Evolutionary conservation across 306 rosid genomes (phyloP).

Genomic region (Prunus mongolica): DNA sequence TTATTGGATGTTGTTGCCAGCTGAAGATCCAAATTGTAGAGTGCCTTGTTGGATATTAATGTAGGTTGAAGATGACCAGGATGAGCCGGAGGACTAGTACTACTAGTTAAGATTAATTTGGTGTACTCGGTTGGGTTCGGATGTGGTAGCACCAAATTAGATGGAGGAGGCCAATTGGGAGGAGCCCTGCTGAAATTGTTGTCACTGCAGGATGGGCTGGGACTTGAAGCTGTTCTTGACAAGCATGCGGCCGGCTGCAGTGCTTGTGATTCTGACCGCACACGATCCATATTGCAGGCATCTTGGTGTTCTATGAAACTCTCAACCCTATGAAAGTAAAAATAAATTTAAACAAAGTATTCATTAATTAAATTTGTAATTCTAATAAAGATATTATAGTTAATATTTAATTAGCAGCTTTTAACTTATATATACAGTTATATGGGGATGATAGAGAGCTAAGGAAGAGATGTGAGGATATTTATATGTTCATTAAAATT

Average conservation of each 20-base stretch:
- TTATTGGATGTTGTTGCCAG: conserved; percentile 55
- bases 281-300: conserved; percentile 83
- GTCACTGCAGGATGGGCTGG: conserved; percentile 76
- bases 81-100: conserved; percentile 21
- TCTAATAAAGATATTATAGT: no score
- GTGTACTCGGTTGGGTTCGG: not conserved
- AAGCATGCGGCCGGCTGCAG: conserved; percentile 54
- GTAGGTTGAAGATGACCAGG: conserved; percentile 15
- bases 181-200: conserved; percentile 67
- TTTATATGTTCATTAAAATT: not conserved
- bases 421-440: no score
- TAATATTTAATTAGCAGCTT: no score
- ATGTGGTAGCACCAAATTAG: conserved; percentile 1
- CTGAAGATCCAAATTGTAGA: conserved; percentile 83
- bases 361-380: not conserved
- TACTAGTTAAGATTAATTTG: conserved; percentile 19
- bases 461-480: not conserved
- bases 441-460: no score
- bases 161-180: conserved; percentile 37
- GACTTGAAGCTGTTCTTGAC: conserved; percentile 95
- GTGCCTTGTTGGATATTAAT: conserved; percentile 2
- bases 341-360: no score
- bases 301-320: conserved; percentile 99
- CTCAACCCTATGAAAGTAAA: conserved; percentile 62
- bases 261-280: conserved; percentile 56